phyloP scores from a whole-genome alignment of 495 filamentous ascomycete species.

The Tuber brumale region DNA sequence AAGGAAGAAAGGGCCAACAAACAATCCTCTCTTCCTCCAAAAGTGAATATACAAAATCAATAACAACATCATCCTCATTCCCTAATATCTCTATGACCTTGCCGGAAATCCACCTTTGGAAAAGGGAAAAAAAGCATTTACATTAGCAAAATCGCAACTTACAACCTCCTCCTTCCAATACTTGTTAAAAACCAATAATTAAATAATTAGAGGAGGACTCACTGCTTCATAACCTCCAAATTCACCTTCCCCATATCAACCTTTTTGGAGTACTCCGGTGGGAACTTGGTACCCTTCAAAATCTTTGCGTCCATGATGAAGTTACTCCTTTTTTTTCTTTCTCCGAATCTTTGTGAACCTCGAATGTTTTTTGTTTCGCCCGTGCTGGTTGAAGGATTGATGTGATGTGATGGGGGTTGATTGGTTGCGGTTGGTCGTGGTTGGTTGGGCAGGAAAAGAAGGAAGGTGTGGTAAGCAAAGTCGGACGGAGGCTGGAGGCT shows the following conservation, averaged over 20 bases:
- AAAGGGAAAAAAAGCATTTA: background rate
- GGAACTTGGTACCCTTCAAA: conserved; percentile 84
- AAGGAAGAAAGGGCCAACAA: conserved; percentile 42
- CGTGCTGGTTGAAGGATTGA: background rate
- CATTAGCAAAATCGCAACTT: background rate
- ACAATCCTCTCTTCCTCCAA: conserved; percentile 76
- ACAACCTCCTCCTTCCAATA: background rate
- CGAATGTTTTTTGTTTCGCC: background rate
- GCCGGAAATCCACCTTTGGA: conserved; percentile 76
- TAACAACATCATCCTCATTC: conserved; percentile 89
- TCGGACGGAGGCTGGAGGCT: background rate
- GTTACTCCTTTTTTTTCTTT: background rate
- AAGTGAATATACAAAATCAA: conserved; percentile 83
- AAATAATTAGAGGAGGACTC: conserved; percentile 34
- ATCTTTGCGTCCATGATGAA: conserved; percentile 52
- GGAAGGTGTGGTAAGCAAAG: background rate
- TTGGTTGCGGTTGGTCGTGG: background rate
- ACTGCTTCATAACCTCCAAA: conserved; percentile 96
- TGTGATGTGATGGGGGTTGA: background rate
- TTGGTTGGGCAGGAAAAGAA: background rate
- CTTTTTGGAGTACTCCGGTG: conserved; percentile 85
- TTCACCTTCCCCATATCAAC: conserved; percentile 98
- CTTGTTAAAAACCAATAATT: background rate
- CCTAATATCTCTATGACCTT: conserved; percentile 80
- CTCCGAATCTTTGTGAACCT: background rate